These are phyloP conservation scores for Rhizopus sp. DNA, from an alignment of 371 early-diverging fungal genomes.

Conservation along the genomic window DNA sequence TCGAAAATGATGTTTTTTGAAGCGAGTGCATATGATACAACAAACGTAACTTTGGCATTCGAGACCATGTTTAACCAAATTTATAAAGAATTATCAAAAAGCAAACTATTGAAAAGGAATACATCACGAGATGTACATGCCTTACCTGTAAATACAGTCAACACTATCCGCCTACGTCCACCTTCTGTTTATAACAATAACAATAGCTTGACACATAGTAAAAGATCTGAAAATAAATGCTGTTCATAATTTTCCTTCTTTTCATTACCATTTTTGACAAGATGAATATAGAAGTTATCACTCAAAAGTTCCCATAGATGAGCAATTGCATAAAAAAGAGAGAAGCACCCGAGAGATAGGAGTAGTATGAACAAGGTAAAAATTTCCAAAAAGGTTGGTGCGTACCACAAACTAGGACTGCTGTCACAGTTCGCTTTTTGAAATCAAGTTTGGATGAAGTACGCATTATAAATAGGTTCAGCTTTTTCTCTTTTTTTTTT, in stretches of 20 bases:
- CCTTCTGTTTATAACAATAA: slow-evolving; percentile 13
- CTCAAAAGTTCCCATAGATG: neutral
- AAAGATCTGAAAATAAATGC: neutral
- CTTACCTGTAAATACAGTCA: slow-evolving; percentile 11
- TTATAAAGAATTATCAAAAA: slow-evolving; percentile 20
- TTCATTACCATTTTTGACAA: neutral
- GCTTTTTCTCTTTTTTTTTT: slow-evolving; percentile 3
- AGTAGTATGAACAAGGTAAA: neutral
- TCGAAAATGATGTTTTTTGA: slow-evolving; percentile 85
- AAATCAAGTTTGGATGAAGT: no score
- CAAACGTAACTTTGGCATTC: slow-evolving; percentile 85
- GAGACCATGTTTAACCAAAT: slow-evolving; percentile 25
- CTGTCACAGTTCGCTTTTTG: no score
- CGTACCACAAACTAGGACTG: neutral
- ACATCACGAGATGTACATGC: slow-evolving; percentile 8
- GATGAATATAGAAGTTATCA: neutral
- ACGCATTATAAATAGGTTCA: neutral
- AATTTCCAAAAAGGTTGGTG: neutral
- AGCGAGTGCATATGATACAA: slow-evolving; percentile 89
- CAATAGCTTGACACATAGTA: slow-evolving; percentile 1
- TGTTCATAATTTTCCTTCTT: neutral
- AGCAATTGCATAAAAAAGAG: no score
- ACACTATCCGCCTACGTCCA: slow-evolving; percentile 12
- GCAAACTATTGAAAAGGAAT: slow-evolving; percentile 15
- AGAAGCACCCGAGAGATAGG: neutral